Percentiles rank a stretch among this genome's conserved stretches.
Evolutionary conservation across 1,284 basidiomycete species (phyloP).

Genomic region (Lentinula novae-zelandiae): DNA sequence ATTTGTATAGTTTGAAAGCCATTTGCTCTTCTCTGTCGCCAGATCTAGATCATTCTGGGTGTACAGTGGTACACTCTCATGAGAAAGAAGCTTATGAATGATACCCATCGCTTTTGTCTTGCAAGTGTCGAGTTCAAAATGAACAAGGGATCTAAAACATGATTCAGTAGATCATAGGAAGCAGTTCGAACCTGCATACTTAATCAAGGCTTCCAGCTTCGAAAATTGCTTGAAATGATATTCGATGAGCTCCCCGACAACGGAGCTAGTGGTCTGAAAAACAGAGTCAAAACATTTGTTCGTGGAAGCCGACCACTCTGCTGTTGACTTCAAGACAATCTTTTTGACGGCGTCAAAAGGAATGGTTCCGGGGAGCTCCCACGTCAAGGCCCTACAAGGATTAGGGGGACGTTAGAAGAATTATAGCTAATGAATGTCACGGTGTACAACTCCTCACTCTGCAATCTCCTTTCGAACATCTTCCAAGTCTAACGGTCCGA

Average conservation of each 20-base stretch:
- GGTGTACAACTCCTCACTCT: constrained; percentile 20
- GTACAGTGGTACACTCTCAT: constrained; percentile 12
- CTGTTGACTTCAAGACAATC: constrained; percentile 37
- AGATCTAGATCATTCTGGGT: constrained; percentile 12
- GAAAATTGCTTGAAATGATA: constrained; percentile 7
- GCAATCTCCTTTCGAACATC: constrained; percentile 29
- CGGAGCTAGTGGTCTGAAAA: constrained; percentile 7
- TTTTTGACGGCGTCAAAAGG: constrained; percentile 46
- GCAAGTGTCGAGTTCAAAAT: constrained; percentile 2
- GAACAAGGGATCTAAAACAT: not conserved
- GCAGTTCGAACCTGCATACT: constrained; percentile 1
- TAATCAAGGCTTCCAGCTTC: constrained; percentile 9
- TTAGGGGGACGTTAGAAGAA: not conserved
- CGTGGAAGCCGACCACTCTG: constrained; percentile 37
- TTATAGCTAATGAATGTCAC: not conserved
- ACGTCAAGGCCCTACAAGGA: constrained; percentile 37
- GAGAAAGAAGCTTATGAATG: constrained; percentile 6
- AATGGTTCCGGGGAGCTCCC: constrained; percentile 49
- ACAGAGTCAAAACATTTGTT: constrained; percentile 35
- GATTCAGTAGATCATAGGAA: not conserved
- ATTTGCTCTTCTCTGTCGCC: constrained; percentile 2
- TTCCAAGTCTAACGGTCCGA: constrained; percentile 2
- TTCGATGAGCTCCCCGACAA: constrained; percentile 9
- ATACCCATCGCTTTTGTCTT: not conserved
- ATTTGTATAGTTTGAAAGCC: not conserved